Base-by-base conservation (phyloP, 1,284 basidiomycete genomes). In the Ganoderma multipileum region DNA sequence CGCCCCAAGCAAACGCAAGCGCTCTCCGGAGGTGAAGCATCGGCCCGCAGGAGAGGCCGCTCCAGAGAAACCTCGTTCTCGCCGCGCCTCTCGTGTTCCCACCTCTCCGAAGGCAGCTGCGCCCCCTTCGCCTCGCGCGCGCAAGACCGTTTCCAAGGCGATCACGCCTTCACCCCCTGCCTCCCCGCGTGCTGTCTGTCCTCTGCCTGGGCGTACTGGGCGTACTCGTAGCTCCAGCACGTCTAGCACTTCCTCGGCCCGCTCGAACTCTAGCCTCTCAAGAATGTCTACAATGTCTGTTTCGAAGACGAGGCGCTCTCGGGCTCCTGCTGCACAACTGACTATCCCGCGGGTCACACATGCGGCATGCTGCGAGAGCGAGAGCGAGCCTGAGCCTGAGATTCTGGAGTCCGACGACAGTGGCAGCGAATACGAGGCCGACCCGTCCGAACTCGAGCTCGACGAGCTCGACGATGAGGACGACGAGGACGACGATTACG, bases 401-500 rank as follows among this genome's bases (percentile, higher is more conserved):
- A 60, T 28, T 14, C 54, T 28, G n/a, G 60, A 65, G 41, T 44
- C 26, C 41, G 55, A 54, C 5, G 66, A 69, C 20, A 12, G 59
- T 18, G 61, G 23, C 39, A 36, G 33, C 44, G 66, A 67, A 39
- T 57, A 28, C 42, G 66, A 64, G 26, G 30, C 38, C 23, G 59
- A 57, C 39, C 12, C 57, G 18, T 36, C n/a, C 36, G 59, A 65
- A 16, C 38, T 60, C 63, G 66, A 64, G 39, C 23, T 47, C 3
- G 63, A 57, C 38, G 52, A 36, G 26, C 39, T 47, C 30, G 52
- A 42, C 26, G 52, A 66, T 41, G 50, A 61, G 7, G 63, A n/a
- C n/a, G n/a, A 38, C 28, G 61, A 39, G 14, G 60, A 68, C n/a
- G 61, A 65, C 28, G 64, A 72, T 26, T 58, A 61, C 59, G 68